Base-by-base conservation (phyloP, 495 filamentous ascomycete species). In the Tetracladium marchalianum region DNA sequence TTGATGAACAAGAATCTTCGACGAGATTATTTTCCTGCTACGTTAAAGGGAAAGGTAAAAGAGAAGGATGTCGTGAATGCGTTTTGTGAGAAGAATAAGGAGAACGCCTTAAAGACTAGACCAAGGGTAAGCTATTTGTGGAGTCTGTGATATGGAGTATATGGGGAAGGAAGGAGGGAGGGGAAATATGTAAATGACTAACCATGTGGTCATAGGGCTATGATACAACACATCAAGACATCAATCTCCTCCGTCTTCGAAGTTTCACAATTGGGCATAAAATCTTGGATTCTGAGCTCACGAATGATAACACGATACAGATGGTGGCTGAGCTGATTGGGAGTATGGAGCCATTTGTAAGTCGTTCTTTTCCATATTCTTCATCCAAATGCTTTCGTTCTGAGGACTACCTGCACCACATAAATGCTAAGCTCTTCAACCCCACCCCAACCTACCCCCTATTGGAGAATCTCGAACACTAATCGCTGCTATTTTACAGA, bases 71-170 rank as follows among this genome's bases (percentile, higher is more conserved):
- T 73, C 46, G 67, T 90, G 2, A 66, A 73, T 37, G 84, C 83
- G 2, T 92, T 92, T 64, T 70, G 76, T 9, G 70, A 64, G 37
- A 60, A 64, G 37, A 95, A 90, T 53, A 62, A 68, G 48, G 79
- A 81, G 52, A 81, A 75, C 44, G 84, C 85, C 36, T 66, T 95
- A 10, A 92, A 92, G 71, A 89, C 76, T 33, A 84, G 84, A 57
- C 88, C 88, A 0, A 90, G 88, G 78, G 85, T 90, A 62, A 52
- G 76, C 13, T 39, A n/a, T 27, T 35, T 11, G 8, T 31, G 13
- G 7, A 5, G 24, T 22, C 18, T 16, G 34, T 47, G 51, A n/a
- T n/a, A n/a, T n/a, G 31, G 19, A 9, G 9, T 47, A n/a, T 31
- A 27, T 27, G 31, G 15, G 10, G 47, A 52, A 43, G 53, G 35